phyloP scores from a whole-genome alignment of 768 basidiomycete genomes.

The Pleurotus pulmonarius region DNA sequence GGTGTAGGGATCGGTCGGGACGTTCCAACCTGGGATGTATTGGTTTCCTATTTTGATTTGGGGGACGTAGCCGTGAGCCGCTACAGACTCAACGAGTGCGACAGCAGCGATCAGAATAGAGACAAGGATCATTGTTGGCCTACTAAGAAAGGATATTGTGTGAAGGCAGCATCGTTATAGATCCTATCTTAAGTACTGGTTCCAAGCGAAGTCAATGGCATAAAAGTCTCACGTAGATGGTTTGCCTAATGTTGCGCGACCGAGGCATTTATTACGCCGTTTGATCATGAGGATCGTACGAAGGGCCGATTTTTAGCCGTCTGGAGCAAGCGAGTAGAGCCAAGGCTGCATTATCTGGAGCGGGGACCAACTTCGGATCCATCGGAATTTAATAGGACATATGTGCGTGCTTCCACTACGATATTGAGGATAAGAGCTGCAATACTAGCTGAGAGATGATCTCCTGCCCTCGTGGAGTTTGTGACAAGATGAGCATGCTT shows the following conservation, averaged over 20 bases:
- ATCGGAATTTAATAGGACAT: constrained; percentile 2
- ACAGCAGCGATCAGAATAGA: constrained; percentile 13
- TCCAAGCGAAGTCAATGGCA: no score
- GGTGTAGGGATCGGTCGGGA: constrained; percentile 26
- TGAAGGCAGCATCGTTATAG: no score
- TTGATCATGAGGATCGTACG: neutral
- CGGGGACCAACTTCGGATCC: constrained; percentile 5
- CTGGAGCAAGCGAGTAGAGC: neutral
- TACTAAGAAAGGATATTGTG: no score
- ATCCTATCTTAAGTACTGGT: no score
- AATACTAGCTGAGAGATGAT: no score
- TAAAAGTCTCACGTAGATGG: no score
- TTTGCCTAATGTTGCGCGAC: neutral
- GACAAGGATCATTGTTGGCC: neutral
- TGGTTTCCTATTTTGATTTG: constrained; percentile 27
- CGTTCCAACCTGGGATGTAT: constrained; percentile 31
- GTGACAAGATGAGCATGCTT: no score
- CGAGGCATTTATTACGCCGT: neutral
- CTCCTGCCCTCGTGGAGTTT: no score
- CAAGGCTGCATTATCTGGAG: neutral
- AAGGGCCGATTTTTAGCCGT: constrained; percentile 3
- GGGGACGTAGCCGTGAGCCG: constrained; percentile 33
- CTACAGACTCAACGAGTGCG: constrained; percentile 17
- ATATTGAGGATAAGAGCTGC: no score
- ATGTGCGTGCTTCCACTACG: no score